A percentile compares a stretch with the other conserved stretches of the same genome.
Conservation (phyloP, 1,139 yeast species). For the Zygoascus sp. region DNA sequence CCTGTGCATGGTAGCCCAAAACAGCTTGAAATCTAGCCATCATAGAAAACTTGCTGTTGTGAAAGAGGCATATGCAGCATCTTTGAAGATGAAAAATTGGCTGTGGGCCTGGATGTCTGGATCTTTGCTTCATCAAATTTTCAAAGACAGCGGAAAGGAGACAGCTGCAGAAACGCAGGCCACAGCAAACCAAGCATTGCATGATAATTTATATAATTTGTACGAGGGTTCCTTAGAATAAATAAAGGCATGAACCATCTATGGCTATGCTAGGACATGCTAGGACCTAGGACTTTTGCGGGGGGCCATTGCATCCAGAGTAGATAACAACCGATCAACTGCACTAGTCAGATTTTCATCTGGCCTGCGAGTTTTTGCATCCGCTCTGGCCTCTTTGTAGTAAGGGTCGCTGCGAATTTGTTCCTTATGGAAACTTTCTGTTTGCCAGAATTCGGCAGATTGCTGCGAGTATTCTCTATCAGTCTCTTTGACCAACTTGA, state of each 20-base stretch:
- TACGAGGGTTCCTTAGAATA: not conserved
- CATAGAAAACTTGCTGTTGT: constrained; percentile 1
- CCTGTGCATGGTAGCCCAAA: constrained; percentile 1
- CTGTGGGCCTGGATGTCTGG: constrained; percentile 13
- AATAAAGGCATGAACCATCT: not conserved
- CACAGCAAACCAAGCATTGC: constrained; percentile 4
- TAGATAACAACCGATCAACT: not conserved
- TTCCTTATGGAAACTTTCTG: not conserved
- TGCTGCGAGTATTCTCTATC: not conserved
- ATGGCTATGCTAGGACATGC: too few relatives aligned
- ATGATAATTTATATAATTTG: not conserved
- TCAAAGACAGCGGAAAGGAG: not conserved
- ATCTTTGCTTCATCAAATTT: constrained; percentile 2
- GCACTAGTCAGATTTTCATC: not conserved
- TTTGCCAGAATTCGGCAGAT: not conserved
- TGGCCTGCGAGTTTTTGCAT: constrained; percentile 9
- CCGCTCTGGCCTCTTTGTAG: constrained; percentile 6
- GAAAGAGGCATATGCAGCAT: constrained; percentile 9
- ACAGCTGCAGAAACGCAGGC: constrained; percentile 9
- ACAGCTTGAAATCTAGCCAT: not conserved
- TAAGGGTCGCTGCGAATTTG: not conserved
- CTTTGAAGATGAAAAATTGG: constrained; percentile 10
- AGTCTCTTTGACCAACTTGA: not conserved
- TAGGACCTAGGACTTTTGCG: not conserved
- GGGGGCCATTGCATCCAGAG: not conserved